Conservation (phyloP, 2,329 filamentous ascomycete species). For the Fusarium verrucosum region DNA sequence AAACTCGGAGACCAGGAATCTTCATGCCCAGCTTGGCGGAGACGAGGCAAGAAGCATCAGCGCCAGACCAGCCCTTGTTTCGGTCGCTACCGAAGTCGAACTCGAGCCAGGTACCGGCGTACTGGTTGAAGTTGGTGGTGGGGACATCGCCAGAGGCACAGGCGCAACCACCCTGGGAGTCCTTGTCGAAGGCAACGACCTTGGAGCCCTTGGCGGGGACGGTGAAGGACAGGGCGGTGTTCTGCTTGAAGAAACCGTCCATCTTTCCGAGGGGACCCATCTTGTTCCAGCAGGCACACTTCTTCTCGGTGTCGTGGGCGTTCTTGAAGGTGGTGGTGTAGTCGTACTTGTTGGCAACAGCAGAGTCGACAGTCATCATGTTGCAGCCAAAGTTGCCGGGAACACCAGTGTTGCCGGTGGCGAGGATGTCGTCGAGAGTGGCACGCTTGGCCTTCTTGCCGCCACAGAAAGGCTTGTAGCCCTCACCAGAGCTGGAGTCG, state of each 20-base stretch:
- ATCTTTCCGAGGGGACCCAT: slow-evolving; percentile 56
- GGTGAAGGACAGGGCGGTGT: slow-evolving; percentile 53
- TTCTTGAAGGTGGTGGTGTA: slow-evolving; percentile 56
- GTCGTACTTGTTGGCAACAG: slow-evolving; percentile 53
- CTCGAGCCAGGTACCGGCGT: slow-evolving; percentile 59
- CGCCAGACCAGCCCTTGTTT: slow-evolving; percentile 62
- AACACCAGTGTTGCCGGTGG: slow-evolving; percentile 59
- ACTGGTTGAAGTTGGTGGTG: slow-evolving; percentile 53
- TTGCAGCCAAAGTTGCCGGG: slow-evolving; percentile 60
- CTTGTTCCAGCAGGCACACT: slow-evolving; percentile 63
- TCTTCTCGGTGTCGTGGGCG: slow-evolving; percentile 47
- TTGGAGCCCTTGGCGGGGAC: slow-evolving; percentile 51
- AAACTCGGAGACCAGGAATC: slow-evolving; percentile 52
- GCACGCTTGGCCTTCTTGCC: slow-evolving; percentile 56
- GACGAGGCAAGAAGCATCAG: slow-evolving; percentile 61
- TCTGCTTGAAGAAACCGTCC: slow-evolving; percentile 60
- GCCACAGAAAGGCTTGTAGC: slow-evolving; percentile 49
- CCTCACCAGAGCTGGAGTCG: slow-evolving; percentile 29
- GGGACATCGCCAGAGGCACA: slow-evolving; percentile 51
- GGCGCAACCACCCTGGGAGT: slow-evolving; percentile 61
- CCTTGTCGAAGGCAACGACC: slow-evolving; percentile 55
- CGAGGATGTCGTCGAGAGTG: slow-evolving; percentile 56
- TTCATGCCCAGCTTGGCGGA: slow-evolving; percentile 40
- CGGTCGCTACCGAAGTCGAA: slow-evolving; percentile 57
- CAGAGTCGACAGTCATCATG: slow-evolving; percentile 56